Percentiles rank a stretch among this genome's conserved stretches.
These are phyloP conservation scores for Pseudogymnoascus verrucosus DNA, from an alignment of 2,329 filamentous ascomycete species.

Conservation along the genomic window DNA sequence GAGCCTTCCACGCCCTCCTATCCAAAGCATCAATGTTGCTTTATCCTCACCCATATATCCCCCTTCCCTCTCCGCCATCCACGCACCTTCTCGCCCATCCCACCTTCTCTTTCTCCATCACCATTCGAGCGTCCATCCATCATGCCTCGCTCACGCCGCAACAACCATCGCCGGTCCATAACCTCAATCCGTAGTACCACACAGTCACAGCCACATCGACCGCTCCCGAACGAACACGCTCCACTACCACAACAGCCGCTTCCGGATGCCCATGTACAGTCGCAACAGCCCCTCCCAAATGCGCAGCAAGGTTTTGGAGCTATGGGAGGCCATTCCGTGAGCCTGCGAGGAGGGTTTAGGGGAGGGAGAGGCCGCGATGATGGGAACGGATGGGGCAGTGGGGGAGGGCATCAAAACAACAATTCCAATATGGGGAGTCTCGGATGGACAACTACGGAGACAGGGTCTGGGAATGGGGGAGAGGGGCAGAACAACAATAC, in stretches of 20 bases:
- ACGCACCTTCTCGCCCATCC: not conserved
- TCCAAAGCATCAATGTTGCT: not conserved
- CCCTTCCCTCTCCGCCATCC: not conserved
- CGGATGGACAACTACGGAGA: not conserved
- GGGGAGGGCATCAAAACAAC: not conserved
- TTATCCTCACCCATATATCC: not conserved
- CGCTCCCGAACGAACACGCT: not conserved
- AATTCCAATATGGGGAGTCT: not conserved
- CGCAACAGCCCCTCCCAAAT: not conserved
- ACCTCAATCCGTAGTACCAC: not conserved
- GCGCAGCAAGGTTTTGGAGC: not conserved
- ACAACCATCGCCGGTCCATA: not conserved
- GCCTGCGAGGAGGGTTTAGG: not conserved
- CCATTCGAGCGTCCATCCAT: not conserved
- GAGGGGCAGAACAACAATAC: not conserved
- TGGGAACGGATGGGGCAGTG: not conserved
- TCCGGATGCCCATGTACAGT: not conserved
- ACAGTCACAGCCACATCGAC: not conserved
- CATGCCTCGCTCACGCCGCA: not conserved
- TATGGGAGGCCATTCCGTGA: not conserved
- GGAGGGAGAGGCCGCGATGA: not conserved
- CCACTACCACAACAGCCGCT: not conserved
- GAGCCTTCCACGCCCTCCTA: not conserved
- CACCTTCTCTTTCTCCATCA: not conserved
- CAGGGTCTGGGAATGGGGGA: not conserved